These are phyloP conservation scores for Nepenthes alata DNA, from an alignment of 179 eudicot species.

Conservation along the genomic window DNA sequence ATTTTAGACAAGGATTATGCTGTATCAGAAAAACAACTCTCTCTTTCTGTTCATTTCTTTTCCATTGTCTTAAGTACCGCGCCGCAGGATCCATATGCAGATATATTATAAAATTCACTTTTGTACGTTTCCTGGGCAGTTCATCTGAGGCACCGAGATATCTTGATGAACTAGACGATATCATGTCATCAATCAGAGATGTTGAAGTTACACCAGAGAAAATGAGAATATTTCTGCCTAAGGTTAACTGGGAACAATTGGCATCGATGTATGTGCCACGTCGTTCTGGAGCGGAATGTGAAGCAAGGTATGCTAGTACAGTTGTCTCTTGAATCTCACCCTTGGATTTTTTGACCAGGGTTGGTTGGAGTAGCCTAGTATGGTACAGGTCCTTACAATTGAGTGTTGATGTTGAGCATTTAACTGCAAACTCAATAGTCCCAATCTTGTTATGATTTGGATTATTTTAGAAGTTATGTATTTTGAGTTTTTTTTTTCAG, in stretches of 20 bases:
- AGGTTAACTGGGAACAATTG: slow-evolving; percentile 74
- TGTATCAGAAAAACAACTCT: too few relatives aligned
- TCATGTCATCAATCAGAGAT: slow-evolving; percentile 40
- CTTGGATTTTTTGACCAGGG: background rate
- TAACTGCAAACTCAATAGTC: too few relatives aligned
- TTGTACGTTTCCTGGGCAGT: slow-evolving; percentile 18
- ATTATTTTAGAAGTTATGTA: too few relatives aligned
- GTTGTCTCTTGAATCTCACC: background rate
- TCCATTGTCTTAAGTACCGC: too few relatives aligned
- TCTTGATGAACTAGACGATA: slow-evolving; percentile 34
- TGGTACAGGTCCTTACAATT: background rate
- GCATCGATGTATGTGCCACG: slow-evolving; percentile 46
- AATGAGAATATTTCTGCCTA: slow-evolving; percentile 46
- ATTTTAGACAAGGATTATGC: too few relatives aligned
- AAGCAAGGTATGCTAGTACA: slow-evolving; percentile 35
- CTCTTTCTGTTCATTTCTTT: too few relatives aligned
- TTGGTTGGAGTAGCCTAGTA: background rate
- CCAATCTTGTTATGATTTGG: too few relatives aligned
- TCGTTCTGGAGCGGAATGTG: slow-evolving; percentile 76
- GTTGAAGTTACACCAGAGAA: slow-evolving; percentile 44
- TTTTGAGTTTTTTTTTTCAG: too few relatives aligned
- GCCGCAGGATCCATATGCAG: too few relatives aligned
- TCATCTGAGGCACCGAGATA: slow-evolving; percentile 26
- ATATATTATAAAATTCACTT: too few relatives aligned
- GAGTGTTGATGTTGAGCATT: too few relatives aligned